Evolutionary conservation across 2,329 filamentous ascomycete species (phyloP), one percentile per base, ranked within the genome.

Genomic region (Cephalotrichum gorgonifer): DNA sequence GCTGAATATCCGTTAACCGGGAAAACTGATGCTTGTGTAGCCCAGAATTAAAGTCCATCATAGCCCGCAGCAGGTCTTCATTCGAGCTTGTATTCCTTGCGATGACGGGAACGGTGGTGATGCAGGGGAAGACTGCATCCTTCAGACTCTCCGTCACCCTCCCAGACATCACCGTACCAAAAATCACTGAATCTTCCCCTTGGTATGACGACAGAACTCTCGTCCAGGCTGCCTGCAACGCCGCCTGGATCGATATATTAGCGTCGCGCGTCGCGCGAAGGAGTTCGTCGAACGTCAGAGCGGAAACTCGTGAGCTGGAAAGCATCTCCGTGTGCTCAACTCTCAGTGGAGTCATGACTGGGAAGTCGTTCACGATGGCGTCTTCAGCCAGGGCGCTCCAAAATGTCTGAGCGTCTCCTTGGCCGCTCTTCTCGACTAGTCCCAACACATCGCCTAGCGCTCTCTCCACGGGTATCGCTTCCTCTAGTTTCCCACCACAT

Each of bases 131-230:
- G 0, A 79, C 73, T 4, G 77, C 74, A 6, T 72, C 60, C 17
- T 75, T 71, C 0, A 81, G 78, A n/a, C 73, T 68, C 4, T 83
- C 74, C 1, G 74, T 73, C 3, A 75, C 80, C 30, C 88, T 74
- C 1, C 88, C 88, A 8, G 90, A 90, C 7, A 95, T 70, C 1
- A 90, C 86, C 14, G 86, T 73, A 0, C 90, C 91, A 60, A 93
- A 95, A 0, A 83, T 83, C 1, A 93, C 81, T 6, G 74, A 74
- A 3, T 68, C 58, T 59, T 95, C 88, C 1, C 88, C 89, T 14
- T 83, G 74, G 57, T 95, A 95, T 0, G 82, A 78, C 1, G 85
- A 74, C 0, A 96, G 70, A 1, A 96, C 59, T 7, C 81, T 74
- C 2, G 84, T 75, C 90, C 90, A 96, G 2, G 86, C 78, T 3